A percentile compares a stretch with the other conserved stretches of the same genome.
These are phyloP conservation scores for Curvularia eragrostidis DNA, from an alignment of 2,329 filamentous ascomycete species.

Conservation along the genomic window DNA sequence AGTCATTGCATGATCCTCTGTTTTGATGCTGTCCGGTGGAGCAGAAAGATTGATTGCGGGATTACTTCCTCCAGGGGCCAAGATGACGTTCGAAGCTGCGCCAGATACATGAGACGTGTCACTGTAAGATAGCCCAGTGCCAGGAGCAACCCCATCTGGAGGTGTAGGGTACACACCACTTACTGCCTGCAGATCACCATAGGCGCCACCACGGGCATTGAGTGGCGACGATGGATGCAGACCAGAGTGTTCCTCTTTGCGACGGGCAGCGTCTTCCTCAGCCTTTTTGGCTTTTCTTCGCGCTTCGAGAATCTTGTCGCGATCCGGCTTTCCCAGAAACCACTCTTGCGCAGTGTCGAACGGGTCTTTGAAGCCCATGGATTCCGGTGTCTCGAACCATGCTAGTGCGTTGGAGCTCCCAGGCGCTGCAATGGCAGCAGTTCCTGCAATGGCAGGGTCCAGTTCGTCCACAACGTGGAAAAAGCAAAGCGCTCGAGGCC, in stretches of 20 bases:
- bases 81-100: slow-evolving; percentile 33
- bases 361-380: slow-evolving; percentile 45
- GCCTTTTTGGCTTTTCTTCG: slow-evolving; percentile 53
- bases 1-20: slow-evolving; percentile 29
- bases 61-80: slow-evolving; percentile 39
- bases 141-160: slow-evolving; percentile 47
- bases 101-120: slow-evolving; percentile 42
- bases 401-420: slow-evolving; percentile 23
- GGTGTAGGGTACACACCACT: slow-evolving; percentile 52
- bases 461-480: slow-evolving; percentile 21
- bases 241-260: slow-evolving; percentile 38
- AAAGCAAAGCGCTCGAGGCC: slow-evolving; percentile 48
- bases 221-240: slow-evolving; percentile 48
- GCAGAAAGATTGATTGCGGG: slow-evolving; percentile 44
- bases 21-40: slow-evolving; percentile 30
- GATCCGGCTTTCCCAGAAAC: slow-evolving; percentile 45
- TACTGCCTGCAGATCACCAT: slow-evolving; percentile 47
- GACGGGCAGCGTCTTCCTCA: slow-evolving; percentile 55
- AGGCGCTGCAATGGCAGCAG: neutral
- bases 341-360: slow-evolving; percentile 47
- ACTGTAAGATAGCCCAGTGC: slow-evolving; percentile 33
- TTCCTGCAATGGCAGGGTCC: neutral
- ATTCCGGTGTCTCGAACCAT: slow-evolving; percentile 42
- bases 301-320: slow-evolving; percentile 46
- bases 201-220: slow-evolving; percentile 42